Percentiles rank a stretch among this genome's conserved stretches.
phyloP scores from a whole-genome alignment of 495 filamentous ascomycete genomes.

The Aspergillus panamensis region DNA sequence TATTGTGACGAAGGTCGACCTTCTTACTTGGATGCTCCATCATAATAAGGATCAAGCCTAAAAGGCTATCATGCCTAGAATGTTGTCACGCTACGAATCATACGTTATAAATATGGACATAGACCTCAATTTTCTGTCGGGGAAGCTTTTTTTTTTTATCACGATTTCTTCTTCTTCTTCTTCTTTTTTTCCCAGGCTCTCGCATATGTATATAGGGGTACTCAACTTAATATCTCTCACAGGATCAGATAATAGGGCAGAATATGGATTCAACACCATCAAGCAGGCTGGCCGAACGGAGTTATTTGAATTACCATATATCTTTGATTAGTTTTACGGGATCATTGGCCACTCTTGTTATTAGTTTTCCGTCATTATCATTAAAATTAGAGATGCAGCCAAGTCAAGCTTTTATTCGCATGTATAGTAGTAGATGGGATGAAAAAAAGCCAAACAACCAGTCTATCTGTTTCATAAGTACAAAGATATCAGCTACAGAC shows the following conservation, averaged over 20 bases:
- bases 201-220: background rate
- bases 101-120: background rate
- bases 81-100: background rate
- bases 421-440: too few species aligned
- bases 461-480: background rate
- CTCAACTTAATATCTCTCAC: background rate
- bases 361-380: too few species aligned
- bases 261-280: background rate
- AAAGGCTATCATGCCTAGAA: background rate
- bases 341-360: too few species aligned
- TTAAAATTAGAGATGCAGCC: too few species aligned
- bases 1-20: slow-evolving; percentile 93
- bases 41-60: slow-evolving; percentile 36
- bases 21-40: slow-evolving; percentile 89
- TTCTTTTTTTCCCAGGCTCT: background rate
- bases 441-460: too few species aligned
- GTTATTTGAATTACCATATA: background rate
- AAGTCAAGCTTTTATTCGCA: too few species aligned
- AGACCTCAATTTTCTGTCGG: too few species aligned
- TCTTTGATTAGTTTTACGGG: too few species aligned
- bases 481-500: slow-evolving; percentile 38
- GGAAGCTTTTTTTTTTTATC: too few species aligned
- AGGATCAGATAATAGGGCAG: background rate
- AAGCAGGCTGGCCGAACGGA: background rate
- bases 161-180: slow-evolving; percentile 2